Evolutionary conservation across 148 eudicot species (phyloP), one percentile per base, ranked within the genome.

Genomic region (Vaccinium corymbosum): DNA sequence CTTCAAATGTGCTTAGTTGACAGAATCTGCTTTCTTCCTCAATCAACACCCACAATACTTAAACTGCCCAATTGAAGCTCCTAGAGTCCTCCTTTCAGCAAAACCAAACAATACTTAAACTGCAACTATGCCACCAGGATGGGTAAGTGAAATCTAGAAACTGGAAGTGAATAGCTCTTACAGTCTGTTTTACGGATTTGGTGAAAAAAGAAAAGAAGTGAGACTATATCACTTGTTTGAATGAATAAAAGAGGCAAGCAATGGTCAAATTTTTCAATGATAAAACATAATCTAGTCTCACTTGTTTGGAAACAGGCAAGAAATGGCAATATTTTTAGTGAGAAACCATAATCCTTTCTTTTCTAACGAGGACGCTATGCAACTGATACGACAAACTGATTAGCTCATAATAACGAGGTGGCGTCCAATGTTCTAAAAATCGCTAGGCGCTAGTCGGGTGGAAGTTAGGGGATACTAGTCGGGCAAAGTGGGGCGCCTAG

Each of bases 1-100:
- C 22, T 70, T 32, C 51, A 57, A 70, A 82, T 71, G 20, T 55
- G 50, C 46, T 49, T 66, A 49, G 70, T 73, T 73, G 22, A 8
- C 68, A 20, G 51, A 73, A 55, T 50, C 55, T 82, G 62, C 79
- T 82, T 72, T 53, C 59, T 82, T 53, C 17, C 79, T 82, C 29
- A 38, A 72, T 35, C 66, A 71, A 12, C 68, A 55, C 70, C 38
- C 13, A 29, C 15, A 70, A n/a, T n/a, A n/a, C n/a, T n/a, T n/a
- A n/a, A n/a, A 68, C 2, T 12, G 12, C 16, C 20, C 7, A 22
- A 35, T 59, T 2, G 77, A 59, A 59, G 27, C n/a, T 20, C 6
- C 73, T 13, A 20, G 17, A 61, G n/a, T 10, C 76, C 5, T 66
- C 35, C 76, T 48, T 51, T 68, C 70, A 15, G 27, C 49, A 53